A percentile compares a stretch with the other conserved stretches of the same genome.
Evolutionary conservation across 139 green algal species (phyloP).

Genomic region (Chlamydomonas applanata): DNA sequence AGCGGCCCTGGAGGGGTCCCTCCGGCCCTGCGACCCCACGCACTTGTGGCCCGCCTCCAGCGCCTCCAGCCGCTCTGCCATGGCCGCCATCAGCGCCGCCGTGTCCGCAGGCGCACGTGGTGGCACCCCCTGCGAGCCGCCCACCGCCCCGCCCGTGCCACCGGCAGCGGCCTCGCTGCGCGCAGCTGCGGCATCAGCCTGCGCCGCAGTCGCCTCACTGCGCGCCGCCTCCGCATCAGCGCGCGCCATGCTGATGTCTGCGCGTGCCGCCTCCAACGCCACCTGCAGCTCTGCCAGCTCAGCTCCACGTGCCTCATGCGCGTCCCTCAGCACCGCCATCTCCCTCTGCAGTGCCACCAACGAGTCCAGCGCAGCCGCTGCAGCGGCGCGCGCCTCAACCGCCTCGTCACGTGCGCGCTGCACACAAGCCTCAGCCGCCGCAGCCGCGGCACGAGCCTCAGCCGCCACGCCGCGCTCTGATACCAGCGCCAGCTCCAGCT

Average conservation of each 20-base stretch:
- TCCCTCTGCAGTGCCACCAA: too few species aligned
- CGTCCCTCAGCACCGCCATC: neutral
- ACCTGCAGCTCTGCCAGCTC: neutral
- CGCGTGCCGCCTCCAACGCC: neutral
- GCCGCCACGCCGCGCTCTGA: too few species aligned
- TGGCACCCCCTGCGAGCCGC: neutral
- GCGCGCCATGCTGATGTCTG: too few species aligned
- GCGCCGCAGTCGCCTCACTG: neutral
- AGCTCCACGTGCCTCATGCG: neutral
- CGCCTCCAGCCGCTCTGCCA: slow-evolving; percentile 15
- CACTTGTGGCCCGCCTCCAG: slow-evolving; percentile 17
- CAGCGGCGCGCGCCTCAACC: too few species aligned
- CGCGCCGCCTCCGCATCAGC: neutral
- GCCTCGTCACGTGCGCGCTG: too few species aligned
- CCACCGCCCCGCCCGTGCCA: neutral
- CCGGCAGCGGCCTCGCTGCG: slow-evolving; percentile 4
- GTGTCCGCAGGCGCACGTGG: neutral
- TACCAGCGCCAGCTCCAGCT: too few species aligned
- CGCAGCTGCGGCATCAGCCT: neutral
- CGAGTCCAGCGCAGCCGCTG: too few species aligned
- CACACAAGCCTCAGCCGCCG: too few species aligned
- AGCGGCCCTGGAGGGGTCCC: too few species aligned
- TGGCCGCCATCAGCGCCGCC: slow-evolving; percentile 10
- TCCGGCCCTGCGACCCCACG: too few species aligned
- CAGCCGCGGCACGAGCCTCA: too few species aligned